Evolutionary conservation across 768 basidiomycete genomes (phyloP).

Genomic region (Pulveroboletus sp.): DNA sequence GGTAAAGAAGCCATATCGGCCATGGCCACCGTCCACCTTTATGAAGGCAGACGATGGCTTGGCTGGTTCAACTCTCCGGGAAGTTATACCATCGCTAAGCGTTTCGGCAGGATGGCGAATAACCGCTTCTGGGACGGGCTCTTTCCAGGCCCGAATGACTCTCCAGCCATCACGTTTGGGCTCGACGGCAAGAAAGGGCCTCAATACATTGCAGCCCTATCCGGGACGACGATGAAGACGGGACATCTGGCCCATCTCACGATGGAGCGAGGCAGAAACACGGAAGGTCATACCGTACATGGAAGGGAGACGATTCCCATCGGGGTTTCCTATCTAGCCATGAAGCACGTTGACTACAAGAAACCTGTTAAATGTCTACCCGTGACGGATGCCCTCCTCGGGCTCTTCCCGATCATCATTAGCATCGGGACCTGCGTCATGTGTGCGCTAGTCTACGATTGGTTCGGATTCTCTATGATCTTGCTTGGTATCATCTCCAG

Average conservation of each 20-base stretch:
- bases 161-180: conserved; percentile 25
- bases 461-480: conserved; percentile 31
- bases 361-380: neutral
- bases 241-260: conserved; percentile 28
- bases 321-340: conserved; percentile 17
- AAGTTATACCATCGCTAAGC: conserved; percentile 29
- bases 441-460: conserved; percentile 26
- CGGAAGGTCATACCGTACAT: neutral
- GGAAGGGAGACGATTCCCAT: conserved; percentile 10
- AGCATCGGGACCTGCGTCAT: conserved; percentile 24
- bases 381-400: conserved; percentile 5
- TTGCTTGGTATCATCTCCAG: conserved; percentile 31
- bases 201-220: conserved; percentile 24
- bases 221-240: conserved; percentile 27
- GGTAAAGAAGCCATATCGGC: conserved; percentile 35
- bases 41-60: conserved; percentile 28
- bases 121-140: conserved; percentile 30
- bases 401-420: conserved; percentile 18
- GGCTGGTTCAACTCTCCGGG: conserved; percentile 37
- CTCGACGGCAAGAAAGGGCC: conserved; percentile 30
- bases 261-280: conserved; percentile 10
- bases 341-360: conserved; percentile 6
- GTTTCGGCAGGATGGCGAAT: conserved; percentile 29
- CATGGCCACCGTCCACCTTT: conserved; percentile 32
- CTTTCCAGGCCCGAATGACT: conserved; percentile 26